Evolutionary conservation across 179 eudicot species (phyloP).

Genomic region (Spergularia azorica): DNA sequence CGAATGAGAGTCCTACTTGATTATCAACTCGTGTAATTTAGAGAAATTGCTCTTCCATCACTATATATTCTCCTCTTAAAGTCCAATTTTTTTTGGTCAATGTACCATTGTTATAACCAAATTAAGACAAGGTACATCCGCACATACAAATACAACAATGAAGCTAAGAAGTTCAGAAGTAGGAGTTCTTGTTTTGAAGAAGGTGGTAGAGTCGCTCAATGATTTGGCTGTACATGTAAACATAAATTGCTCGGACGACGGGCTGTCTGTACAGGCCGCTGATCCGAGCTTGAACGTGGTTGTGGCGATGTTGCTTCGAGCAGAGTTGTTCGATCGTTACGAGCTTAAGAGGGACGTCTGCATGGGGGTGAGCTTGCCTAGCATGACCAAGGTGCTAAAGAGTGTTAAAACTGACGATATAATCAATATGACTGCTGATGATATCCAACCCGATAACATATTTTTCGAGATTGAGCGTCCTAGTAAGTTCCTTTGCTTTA

Average conservation of each 20-base stretch:
- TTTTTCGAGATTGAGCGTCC: background rate
- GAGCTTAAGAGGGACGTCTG: background rate
- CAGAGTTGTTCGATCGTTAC: background rate
- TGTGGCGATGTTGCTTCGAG: background rate
- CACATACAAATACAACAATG: too few species aligned
- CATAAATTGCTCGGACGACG: background rate
- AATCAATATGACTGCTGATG: background rate
- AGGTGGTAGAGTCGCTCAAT: background rate
- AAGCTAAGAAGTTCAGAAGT: too few species aligned
- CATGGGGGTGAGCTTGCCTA: background rate
- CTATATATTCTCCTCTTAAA: too few species aligned
- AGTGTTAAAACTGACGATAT: background rate
- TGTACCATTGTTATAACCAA: background rate
- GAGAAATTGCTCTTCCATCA: background rate
- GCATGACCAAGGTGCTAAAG: background rate
- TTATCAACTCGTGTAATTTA: too few species aligned
- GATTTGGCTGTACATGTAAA: background rate
- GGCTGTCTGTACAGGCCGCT: background rate
- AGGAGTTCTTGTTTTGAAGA: background rate
- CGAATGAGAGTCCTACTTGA: background rate
- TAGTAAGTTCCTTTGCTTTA: background rate
- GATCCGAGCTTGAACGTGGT: background rate
- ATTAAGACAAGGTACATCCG: too few species aligned
- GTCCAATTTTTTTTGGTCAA: too few species aligned
- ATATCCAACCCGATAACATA: too few species aligned